phyloP scores from a whole-genome alignment of 257 asterid genomes.

The Solanum gandarillasii region DNA sequence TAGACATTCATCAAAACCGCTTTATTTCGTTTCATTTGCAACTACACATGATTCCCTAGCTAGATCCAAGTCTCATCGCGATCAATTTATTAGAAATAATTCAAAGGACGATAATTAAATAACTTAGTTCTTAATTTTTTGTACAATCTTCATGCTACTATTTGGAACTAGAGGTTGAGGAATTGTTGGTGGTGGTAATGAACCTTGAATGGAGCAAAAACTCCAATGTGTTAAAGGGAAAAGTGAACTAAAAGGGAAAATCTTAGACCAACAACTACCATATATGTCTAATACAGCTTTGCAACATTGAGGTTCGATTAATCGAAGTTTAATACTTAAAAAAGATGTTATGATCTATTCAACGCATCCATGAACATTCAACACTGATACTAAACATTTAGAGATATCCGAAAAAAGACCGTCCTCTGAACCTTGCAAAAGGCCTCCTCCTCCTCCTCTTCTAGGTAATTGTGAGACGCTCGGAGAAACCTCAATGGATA shows the following conservation, averaged over 20 bases:
- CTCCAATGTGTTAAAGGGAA: slow-evolving; percentile 2
- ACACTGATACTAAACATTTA: background rate
- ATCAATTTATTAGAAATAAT: background rate
- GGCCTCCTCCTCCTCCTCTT: background rate
- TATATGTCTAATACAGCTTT: background rate
- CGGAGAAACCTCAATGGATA: background rate
- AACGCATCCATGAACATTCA: slow-evolving; percentile 3
- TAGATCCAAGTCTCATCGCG: background rate
- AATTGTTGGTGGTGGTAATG: background rate
- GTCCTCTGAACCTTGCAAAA: background rate
- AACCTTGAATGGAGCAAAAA: background rate
- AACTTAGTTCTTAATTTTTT: background rate
- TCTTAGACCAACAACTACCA: slow-evolving; percentile 12
- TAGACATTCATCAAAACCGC: no score
- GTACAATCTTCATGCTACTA: background rate
- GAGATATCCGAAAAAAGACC: background rate
- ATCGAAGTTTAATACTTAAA: background rate
- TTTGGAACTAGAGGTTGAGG: background rate
- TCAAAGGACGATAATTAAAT: background rate
- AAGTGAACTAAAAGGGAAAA: slow-evolving; percentile 4
- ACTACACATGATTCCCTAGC: no score
- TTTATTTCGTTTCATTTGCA: no score
- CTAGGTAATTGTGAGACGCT: background rate
- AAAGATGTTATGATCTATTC: slow-evolving; percentile 1
- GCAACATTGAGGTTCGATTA: slow-evolving; percentile 14